Evolutionary conservation across 2,329 filamentous ascomycete species (phyloP).

Genomic region (Colletotrichum coccodes): DNA sequence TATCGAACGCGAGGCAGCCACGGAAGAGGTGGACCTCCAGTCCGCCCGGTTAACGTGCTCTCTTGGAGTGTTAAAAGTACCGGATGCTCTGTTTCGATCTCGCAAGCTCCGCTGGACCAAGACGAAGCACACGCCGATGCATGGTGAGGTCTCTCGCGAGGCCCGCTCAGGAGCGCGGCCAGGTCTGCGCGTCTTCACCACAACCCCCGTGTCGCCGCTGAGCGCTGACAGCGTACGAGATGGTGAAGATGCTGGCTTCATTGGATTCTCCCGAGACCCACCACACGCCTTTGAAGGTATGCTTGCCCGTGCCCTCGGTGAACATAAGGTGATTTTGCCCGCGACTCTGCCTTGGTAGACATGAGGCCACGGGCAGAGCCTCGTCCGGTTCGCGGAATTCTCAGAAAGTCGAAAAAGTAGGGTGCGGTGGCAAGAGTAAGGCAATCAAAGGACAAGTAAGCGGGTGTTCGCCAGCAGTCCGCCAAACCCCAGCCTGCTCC

Average conservation of each 20-base stretch:
- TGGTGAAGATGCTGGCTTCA: too few relatives aligned
- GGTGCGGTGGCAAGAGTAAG: not conserved
- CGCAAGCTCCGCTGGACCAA: too few relatives aligned
- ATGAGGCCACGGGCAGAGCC: not conserved
- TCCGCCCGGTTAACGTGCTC: not conserved
- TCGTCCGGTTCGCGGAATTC: not conserved
- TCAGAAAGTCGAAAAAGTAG: not conserved
- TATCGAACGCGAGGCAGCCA: not conserved
- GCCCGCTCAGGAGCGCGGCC: not conserved
- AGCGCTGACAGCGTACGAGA: too few relatives aligned
- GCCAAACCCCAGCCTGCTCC: not conserved
- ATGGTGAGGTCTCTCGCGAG: too few relatives aligned
- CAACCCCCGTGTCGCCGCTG: too few relatives aligned
- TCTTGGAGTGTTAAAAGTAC: not conserved
- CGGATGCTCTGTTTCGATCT: not conserved
- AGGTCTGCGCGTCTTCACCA: not conserved
- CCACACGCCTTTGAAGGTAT: too few relatives aligned
- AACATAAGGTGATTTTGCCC: not conserved
- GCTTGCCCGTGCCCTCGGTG: not conserved
- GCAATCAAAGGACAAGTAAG: not conserved
- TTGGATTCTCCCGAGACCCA: too few relatives aligned
- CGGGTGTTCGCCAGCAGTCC: not conserved
- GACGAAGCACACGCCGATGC: too few relatives aligned
- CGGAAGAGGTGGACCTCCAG: not conserved
- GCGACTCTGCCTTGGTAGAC: not conserved